Conservation (phyloP, 768 basidiomycete genomes). For the Roridomyces roridus region DNA sequence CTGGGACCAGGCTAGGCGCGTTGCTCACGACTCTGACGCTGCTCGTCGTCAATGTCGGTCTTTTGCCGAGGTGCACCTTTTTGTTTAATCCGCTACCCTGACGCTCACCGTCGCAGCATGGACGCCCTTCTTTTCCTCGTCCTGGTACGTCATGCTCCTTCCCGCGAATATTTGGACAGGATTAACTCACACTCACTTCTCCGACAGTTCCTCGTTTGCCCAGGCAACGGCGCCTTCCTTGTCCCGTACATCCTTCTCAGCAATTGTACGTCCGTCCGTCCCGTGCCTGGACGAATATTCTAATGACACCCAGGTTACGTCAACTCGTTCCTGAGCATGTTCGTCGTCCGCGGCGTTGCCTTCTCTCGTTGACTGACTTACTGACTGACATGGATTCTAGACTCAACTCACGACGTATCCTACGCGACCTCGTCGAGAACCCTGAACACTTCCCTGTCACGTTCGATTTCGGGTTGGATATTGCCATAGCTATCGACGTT, state of each 20-base stretch:
- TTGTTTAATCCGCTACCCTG: neutral
- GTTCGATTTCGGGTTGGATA: slow-evolving; percentile 22
- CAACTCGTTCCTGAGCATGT: slow-evolving; percentile 45
- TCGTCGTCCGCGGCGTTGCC: slow-evolving; percentile 20
- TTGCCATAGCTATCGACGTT: neutral
- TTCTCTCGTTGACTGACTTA: too few species aligned
- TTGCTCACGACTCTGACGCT: slow-evolving; percentile 39
- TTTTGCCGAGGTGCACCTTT: slow-evolving; percentile 40
- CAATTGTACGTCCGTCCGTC: slow-evolving; percentile 34
- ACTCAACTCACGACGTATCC: slow-evolving; percentile 25
- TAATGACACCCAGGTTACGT: slow-evolving; percentile 34
- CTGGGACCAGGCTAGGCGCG: slow-evolving; percentile 30
- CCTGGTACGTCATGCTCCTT: slow-evolving; percentile 29
- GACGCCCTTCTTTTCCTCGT: slow-evolving; percentile 38
- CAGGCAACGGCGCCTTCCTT: slow-evolving; percentile 40
- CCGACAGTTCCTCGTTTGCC: slow-evolving; percentile 39
- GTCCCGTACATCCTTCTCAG: slow-evolving; percentile 45
- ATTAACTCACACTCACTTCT: neutral
- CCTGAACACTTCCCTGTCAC: slow-evolving; percentile 22
- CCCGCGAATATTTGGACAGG: slow-evolving; percentile 1
- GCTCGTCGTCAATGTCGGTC: slow-evolving; percentile 40
- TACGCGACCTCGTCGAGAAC: slow-evolving; percentile 26
- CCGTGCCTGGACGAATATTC: neutral
- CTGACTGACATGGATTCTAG: slow-evolving; percentile 7
- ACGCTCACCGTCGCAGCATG: slow-evolving; percentile 21